Conservation (phyloP, 2,329 filamentous ascomycete species). For the Dactylellina parvicollis region DNA sequence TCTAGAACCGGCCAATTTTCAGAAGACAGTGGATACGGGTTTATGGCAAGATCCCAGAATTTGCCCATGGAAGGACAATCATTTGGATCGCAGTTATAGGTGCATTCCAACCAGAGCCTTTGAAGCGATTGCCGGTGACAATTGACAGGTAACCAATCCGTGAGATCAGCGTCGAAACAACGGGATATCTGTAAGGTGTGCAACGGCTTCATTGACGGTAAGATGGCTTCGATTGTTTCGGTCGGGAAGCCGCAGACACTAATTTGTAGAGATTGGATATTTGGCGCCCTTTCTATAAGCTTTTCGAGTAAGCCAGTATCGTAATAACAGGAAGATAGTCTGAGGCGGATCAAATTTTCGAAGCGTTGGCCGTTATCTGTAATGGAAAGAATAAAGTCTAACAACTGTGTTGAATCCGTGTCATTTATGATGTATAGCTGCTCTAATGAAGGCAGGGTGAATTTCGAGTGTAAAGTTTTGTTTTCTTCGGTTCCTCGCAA, state of each 20-base stretch:
- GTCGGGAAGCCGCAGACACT: conserved; percentile 5
- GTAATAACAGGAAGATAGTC: conserved; percentile 4
- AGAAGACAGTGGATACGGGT: conserved; percentile 3
- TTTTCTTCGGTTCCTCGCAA: neutral
- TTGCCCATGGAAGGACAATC: conserved; percentile 20
- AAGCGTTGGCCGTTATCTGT: neutral
- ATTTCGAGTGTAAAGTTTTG: neutral
- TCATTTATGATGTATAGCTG: conserved; percentile 24
- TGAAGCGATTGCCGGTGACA: neutral
- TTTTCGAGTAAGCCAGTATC: neutral
- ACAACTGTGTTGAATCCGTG: conserved; percentile 2
- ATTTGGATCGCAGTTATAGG: conserved; percentile 18
- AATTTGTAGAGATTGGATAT: conserved; percentile 2
- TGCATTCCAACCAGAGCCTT: conserved; percentile 31
- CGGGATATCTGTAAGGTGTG: conserved; percentile 29
- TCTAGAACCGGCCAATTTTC: conserved; percentile 19
- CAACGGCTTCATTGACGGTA: conserved; percentile 12
- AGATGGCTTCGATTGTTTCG: neutral
- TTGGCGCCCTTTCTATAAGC: neutral
- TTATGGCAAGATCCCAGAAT: conserved; percentile 8
- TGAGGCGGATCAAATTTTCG: neutral
- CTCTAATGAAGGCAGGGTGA: neutral
- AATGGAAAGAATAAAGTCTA: conserved; percentile 1
- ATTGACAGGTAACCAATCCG: conserved; percentile 13
- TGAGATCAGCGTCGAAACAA: conserved; percentile 5